phyloP scores from a whole-genome alignment of 495 filamentous ascomycete species.

The Tuber aestivum region DNA sequence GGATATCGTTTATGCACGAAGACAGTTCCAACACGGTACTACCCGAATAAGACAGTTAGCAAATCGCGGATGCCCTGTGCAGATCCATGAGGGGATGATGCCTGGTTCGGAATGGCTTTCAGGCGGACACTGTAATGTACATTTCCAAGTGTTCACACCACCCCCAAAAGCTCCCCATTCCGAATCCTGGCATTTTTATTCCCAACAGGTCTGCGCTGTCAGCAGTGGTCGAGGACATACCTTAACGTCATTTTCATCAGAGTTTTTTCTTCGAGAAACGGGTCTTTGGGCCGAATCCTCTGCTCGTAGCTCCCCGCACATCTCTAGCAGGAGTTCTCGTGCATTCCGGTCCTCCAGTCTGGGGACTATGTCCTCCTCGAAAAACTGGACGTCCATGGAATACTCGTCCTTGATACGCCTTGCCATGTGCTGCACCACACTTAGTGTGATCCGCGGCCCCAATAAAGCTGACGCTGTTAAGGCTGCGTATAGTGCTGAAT shows the following conservation, averaged over 20 bases:
- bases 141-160: neutral
- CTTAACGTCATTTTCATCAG: conserved; percentile 39
- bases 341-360: conserved; percentile 24
- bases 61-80: neutral
- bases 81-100: neutral
- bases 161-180: neutral
- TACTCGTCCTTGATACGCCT: conserved; percentile 44
- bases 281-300: conserved; percentile 58
- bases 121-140: neutral
- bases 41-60: conserved; percentile 44
- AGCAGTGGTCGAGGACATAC: conserved; percentile 16
- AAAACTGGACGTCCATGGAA: conserved; percentile 41
- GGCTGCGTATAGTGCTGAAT: conserved; percentile 34
- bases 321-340: conserved; percentile 38
- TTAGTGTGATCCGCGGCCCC: conserved; percentile 18
- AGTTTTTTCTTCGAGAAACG: conserved; percentile 49
- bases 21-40: conserved; percentile 72
- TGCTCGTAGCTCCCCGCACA: conserved; percentile 51
- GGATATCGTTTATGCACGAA: conserved; percentile 76
- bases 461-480: conserved; percentile 34
- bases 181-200: conserved; percentile 25
- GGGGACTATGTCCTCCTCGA: conserved; percentile 37
- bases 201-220: conserved; percentile 12
- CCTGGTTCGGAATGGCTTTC: neutral
- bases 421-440: conserved; percentile 27